A percentile compares a stretch with the other conserved stretches of the same genome.
These are phyloP conservation scores for Arthrocladium fulminans DNA, from an alignment of 2,329 filamentous ascomycete genomes.

Conservation along the genomic window DNA sequence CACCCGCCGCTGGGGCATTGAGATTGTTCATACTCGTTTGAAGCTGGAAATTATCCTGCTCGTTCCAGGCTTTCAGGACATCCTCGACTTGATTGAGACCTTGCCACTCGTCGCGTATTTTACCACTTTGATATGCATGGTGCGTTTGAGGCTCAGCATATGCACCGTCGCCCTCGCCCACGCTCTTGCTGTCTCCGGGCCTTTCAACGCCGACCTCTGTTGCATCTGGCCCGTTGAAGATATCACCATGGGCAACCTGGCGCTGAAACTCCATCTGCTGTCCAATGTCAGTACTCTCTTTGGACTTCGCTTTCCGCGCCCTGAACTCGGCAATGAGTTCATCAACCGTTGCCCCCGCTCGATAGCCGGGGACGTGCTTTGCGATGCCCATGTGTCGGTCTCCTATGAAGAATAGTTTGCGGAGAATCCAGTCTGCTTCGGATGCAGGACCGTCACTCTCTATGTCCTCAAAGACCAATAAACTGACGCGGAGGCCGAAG, in stretches of 20 bases:
- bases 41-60: constrained; percentile 4
- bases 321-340: constrained; percentile 5
- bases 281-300: neutral
- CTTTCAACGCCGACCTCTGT: neutral
- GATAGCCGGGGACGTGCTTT: constrained; percentile 14
- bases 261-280: neutral
- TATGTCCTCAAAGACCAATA: constrained; percentile 16
- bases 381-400: constrained; percentile 22
- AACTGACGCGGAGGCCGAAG: constrained; percentile 18
- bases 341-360: neutral
- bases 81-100: neutral
- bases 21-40: constrained; percentile 3
- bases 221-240: neutral
- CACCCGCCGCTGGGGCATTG: neutral
- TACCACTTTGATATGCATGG: neutral
- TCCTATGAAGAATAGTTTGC: constrained; percentile 18
- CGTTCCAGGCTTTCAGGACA: constrained; percentile 1
- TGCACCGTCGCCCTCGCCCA: neutral
- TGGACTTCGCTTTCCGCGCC: constrained; percentile 1
- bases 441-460: constrained; percentile 3
- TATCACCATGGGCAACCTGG: neutral
- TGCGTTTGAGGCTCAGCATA: neutral
- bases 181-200: neutral
- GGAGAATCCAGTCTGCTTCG: constrained; percentile 19
- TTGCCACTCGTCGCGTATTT: no score